Evolutionary conservation across 306 rosid genomes (phyloP).

Genomic region (Boehmeria nivea): DNA sequence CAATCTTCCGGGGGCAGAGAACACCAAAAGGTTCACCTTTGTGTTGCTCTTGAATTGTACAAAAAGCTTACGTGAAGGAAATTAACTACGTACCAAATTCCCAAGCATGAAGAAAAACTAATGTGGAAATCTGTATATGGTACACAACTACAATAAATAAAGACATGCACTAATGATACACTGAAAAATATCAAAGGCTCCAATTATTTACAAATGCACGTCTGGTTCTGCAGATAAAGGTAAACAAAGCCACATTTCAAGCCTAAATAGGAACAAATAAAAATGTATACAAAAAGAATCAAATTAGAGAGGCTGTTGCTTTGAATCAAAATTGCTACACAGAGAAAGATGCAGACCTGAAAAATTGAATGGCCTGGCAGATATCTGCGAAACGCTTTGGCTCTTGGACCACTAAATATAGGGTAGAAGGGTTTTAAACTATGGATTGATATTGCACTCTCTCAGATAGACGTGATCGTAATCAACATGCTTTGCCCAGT

Average conservation of each 20-base stretch:
- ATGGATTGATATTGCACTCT: conserved; percentile 89
- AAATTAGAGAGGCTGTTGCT: conserved; percentile 31
- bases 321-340: conserved; percentile 33
- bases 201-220: conserved; percentile 25
- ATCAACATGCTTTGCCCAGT: conserved; percentile 73
- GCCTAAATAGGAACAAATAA: conserved; percentile 2
- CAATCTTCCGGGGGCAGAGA: too few species aligned
- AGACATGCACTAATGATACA: conserved; percentile 2
- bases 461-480: conserved; percentile 60
- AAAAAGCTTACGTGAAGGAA: too few species aligned
- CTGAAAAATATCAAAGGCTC: conserved; percentile 5
- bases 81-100: too few species aligned
- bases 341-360: conserved; percentile 33
- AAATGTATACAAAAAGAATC: conserved; percentile 56
- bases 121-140: background rate
- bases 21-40: too few species aligned
- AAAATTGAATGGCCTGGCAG: conserved; percentile 27
- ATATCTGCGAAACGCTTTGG: conserved; percentile 20
- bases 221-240: conserved; percentile 23
- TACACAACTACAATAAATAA: background rate
- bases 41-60: too few species aligned
- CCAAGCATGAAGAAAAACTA: too few species aligned
- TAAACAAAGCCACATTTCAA: conserved; percentile 19
- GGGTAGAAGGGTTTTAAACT: conserved; percentile 16
- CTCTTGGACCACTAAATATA: conserved; percentile 13